A percentile compares a stretch with the other conserved stretches of the same genome.
These are phyloP conservation scores for Fragilaria crotonensis DNA, from an alignment of 108 stramenopile species.

Conservation along the genomic window DNA sequence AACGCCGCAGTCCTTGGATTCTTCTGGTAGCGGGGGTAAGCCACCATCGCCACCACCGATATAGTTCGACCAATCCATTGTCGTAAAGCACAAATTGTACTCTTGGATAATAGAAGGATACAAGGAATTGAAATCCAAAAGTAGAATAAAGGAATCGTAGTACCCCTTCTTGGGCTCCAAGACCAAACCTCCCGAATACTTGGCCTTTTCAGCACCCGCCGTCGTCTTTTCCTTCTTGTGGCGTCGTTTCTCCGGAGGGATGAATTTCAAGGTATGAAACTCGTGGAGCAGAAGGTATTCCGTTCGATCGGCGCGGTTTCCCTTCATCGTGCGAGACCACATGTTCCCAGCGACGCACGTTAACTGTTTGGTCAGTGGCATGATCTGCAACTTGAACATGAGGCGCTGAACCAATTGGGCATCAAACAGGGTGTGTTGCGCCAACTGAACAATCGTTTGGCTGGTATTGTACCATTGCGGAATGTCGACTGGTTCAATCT, in stretches of 20 bases:
- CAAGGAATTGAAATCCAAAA: constrained; percentile 98
- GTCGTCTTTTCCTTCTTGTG: constrained; percentile 39
- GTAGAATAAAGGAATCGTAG: constrained; percentile 97
- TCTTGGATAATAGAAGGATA: constrained; percentile 99
- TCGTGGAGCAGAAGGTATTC: constrained; percentile 98
- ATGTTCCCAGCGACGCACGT: constrained; percentile 96
- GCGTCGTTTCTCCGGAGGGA: constrained; percentile 87
- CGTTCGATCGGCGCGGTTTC: constrained; percentile 98
- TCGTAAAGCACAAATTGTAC: constrained; percentile 99
- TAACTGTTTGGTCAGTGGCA: constrained; percentile 96
- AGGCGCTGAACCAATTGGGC: constrained; percentile 90
- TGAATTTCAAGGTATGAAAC: constrained; percentile 92
- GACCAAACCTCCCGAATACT: constrained; percentile 97
- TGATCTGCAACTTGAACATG: constrained; percentile 90
- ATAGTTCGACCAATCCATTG: constrained; percentile 85
- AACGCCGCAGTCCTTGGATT: constrained; percentile 78
- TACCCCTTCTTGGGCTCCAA: constrained; percentile 99
- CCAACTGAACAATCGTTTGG: constrained; percentile 73
- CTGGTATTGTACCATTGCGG: constrained; percentile 74
- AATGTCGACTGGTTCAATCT: constrained; percentile 91
- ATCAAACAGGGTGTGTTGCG: constrained; percentile 85
- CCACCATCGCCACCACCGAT: constrained; percentile 31
- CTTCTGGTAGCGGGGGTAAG: constrained; percentile 88
- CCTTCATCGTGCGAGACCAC: constrained; percentile 92
- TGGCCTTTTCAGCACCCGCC: constrained; percentile 64